A percentile compares a stretch with the other conserved stretches of the same genome.
Evolutionary conservation across 164 flowering plant genomes (phyloP).

Genomic region (Amborella trichopoda): DNA sequence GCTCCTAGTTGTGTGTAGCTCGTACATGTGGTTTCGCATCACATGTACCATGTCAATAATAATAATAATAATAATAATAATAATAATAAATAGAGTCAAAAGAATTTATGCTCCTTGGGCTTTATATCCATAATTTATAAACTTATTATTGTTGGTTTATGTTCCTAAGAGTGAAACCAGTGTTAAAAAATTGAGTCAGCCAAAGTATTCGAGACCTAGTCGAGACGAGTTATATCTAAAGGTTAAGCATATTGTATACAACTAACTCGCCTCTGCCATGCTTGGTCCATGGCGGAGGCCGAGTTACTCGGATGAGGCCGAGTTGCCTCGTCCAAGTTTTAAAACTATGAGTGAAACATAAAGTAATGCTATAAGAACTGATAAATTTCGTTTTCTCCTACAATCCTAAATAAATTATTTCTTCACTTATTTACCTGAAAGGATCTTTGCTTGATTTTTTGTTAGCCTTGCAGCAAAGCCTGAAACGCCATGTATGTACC

Average conservation of each 20-base stretch:
- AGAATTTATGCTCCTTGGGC: neutral
- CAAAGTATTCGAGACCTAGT: neutral
- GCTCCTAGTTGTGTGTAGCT: slow-evolving; percentile 29
- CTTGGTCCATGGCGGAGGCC: neutral
- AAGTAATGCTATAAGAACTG: neutral
- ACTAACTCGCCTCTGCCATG: neutral
- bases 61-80: neutral
- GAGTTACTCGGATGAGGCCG: no score
- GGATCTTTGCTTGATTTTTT: slow-evolving; percentile 20
- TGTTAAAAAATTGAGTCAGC: neutral
- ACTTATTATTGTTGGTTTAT: neutral
- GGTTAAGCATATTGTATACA: neutral
- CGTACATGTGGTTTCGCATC: slow-evolving; percentile 14
- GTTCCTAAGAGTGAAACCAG: neutral
- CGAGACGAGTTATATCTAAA: neutral
- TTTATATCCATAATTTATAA: neutral
- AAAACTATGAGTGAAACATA: neutral
- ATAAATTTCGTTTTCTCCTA: neutral
- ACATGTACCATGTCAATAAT: slow-evolving; percentile 22
- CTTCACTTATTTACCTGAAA: slow-evolving; percentile 26
- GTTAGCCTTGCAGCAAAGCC: slow-evolving; percentile 47
- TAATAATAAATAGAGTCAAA: neutral
- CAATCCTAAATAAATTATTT: neutral
- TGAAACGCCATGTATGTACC: slow-evolving; percentile 45
- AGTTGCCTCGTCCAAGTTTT: neutral